Percentiles rank a stretch among this genome's conserved stretches.
Evolutionary conservation across 768 basidiomycete genomes (phyloP).

Genomic region (Rhizopogon roseolus): DNA sequence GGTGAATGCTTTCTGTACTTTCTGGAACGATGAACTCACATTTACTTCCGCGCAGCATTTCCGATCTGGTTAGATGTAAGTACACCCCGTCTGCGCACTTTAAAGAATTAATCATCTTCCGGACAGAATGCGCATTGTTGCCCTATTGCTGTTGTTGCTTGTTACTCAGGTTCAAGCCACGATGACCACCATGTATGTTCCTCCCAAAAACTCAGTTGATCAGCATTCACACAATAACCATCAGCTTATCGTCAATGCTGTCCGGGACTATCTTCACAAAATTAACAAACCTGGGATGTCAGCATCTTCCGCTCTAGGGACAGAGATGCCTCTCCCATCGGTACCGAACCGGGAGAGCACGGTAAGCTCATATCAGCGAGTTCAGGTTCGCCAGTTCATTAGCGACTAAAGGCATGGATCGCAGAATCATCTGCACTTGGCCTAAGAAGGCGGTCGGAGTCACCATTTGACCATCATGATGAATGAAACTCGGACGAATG

Average conservation of each 20-base stretch:
- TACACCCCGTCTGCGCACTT: not conserved
- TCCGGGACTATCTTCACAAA: constrained; percentile 70
- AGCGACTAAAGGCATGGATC: constrained; percentile 28
- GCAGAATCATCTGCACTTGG: constrained; percentile 26
- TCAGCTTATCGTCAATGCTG: constrained; percentile 59
- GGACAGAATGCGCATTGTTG: constrained; percentile 75
- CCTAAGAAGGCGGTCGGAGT: constrained; percentile 33
- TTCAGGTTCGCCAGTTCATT: constrained; percentile 20
- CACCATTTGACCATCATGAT: constrained; percentile 38
- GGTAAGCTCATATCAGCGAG: constrained; percentile 21
- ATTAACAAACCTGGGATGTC: constrained; percentile 28
- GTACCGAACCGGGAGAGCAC: constrained; percentile 22
- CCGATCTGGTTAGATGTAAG: constrained; percentile 80
- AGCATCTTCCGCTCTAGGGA: constrained; percentile 19
- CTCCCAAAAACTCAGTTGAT: not conserved
- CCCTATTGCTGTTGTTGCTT: constrained; percentile 73
- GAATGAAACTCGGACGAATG: constrained; percentile 13
- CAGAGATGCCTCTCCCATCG: constrained; percentile 25
- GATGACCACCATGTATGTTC: constrained; percentile 72
- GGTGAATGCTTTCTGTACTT: constrained; percentile 43
- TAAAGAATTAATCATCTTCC: constrained; percentile 2
- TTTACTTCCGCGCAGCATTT: constrained; percentile 49
- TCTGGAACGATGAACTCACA: constrained; percentile 1
- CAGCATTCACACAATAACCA: not conserved
- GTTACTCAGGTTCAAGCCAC: constrained; percentile 76